Base-by-base conservation (phyloP, 1,284 basidiomycete species). In the Ustilago trichophora region DNA sequence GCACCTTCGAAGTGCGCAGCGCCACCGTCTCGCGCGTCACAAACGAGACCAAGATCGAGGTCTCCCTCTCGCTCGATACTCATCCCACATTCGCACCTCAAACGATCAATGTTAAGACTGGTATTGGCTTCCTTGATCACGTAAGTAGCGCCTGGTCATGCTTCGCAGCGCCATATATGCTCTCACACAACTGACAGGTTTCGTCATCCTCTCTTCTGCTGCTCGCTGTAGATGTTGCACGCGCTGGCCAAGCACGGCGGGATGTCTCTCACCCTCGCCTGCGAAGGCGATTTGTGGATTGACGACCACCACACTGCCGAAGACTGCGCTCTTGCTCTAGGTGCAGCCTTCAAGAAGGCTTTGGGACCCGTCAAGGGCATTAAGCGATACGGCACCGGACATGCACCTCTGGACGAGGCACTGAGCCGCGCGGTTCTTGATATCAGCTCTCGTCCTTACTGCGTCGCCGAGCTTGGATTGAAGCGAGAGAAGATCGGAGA, bases 261-360 rank as follows among this genome's bases (percentile, higher is more conserved):
- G 11, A 77, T 82, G 76, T 93, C 91, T 0, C 85, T 99, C 51
- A 88, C 86, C 12, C 86, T 98, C 83, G 89, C 90, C 75, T 98
- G 93, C 83, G 88, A 91, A 76, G 96, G 96, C 44, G 96, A 99
- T 83, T 85, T 98, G 15, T 92, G 90, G 88, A 97, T 98, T 65
- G 96, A 99, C 83, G 96, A 99, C 84, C 96, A 99, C 82, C 96
- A 99, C 84, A 93, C 95, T 38, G 93, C 95, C 86, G 82, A 97
- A 87, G 94, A 97, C 83, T 91, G 88, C 80, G 93, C 93, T 11
- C 89, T 97, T 58, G 93, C 92, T 4, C 86, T 98, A 10, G 94
- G 94, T 12, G 88, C 89, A 21, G 95, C 93, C 15, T 98, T 98
- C 85, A 98, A 97, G 82, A 85, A 92, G 81, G 96, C 96, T 15